Percentiles rank a stretch among this genome's conserved stretches.
These are phyloP conservation scores for Rhinocladiella similis DNA, from an alignment of 2,329 filamentous ascomycete genomes.

Conservation along the genomic window DNA sequence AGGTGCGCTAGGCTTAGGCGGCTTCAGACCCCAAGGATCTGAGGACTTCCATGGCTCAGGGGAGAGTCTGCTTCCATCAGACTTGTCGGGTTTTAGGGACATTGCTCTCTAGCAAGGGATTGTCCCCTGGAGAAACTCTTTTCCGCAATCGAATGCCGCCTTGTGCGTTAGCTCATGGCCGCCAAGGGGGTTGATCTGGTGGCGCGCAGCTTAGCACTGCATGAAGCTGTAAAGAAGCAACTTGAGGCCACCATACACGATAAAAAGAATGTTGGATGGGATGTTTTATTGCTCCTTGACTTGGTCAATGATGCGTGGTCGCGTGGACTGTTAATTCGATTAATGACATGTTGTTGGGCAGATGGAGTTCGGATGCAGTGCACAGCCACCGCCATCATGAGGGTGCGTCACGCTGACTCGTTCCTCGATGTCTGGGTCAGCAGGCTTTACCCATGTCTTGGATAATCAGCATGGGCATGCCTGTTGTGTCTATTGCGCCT, in stretches of 20 bases:
- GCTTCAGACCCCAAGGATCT: conserved; percentile 23
- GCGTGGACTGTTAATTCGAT: background rate
- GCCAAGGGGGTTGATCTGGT: background rate
- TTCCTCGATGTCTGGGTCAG: background rate
- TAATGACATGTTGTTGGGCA: background rate
- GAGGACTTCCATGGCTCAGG: conserved; percentile 23
- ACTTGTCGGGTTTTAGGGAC: conserved; percentile 12
- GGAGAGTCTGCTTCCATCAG: conserved; percentile 12
- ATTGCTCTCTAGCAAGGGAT: conserved; percentile 7
- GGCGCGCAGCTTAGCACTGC: no score
- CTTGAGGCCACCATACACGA: background rate
- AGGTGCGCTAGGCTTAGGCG: conserved; percentile 36
- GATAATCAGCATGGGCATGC: background rate
- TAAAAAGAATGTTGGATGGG: background rate
- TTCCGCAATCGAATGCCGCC: background rate
- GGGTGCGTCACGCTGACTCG: background rate
- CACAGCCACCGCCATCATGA: background rate
- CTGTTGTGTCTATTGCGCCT: background rate
- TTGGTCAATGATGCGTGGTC: background rate
- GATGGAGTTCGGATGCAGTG: background rate
- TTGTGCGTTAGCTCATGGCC: conserved; percentile 14
- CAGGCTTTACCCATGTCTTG: background rate
- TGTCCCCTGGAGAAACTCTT: background rate
- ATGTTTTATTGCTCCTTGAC: background rate
- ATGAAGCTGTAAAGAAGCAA: background rate